These are phyloP conservation scores for Ailanthus altissimus DNA, from an alignment of 345 rosid species.

Conservation along the genomic window DNA sequence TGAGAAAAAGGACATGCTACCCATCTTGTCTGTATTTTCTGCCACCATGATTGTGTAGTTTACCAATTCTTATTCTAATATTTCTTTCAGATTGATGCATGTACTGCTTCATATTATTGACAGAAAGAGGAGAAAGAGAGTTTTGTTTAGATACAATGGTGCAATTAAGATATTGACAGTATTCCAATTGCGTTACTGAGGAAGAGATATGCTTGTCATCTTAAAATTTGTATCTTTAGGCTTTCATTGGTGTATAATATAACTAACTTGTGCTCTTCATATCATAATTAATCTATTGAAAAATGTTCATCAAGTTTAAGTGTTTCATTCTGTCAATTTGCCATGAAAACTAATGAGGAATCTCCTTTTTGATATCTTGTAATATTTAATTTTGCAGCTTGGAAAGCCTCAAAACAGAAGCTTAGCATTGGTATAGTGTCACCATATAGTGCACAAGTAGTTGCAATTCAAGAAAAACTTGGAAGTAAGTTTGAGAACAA, in stretches of 20 bases:
- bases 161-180: too few relatives aligned
- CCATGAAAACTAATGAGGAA: not conserved
- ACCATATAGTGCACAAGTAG: slow-evolving; percentile 34
- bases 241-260: not conserved
- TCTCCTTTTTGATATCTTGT: not conserved
- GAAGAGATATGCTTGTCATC: not conserved
- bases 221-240: not conserved
- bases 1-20: not conserved
- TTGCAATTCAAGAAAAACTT: slow-evolving; percentile 13
- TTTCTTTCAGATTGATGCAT: too few relatives aligned
- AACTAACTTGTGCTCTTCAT: not conserved
- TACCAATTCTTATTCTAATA: not conserved
- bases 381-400: slow-evolving; percentile 20
- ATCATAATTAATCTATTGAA: too few relatives aligned
- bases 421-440: slow-evolving; percentile 32
- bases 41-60: not conserved
- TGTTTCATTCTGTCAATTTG: not conserved
- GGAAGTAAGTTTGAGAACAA: too few relatives aligned
- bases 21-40: not conserved
- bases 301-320: not conserved
- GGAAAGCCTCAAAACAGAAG: slow-evolving; percentile 18
- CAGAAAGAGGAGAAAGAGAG: too few relatives aligned
- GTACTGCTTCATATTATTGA: too few relatives aligned
- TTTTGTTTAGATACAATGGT: too few relatives aligned
- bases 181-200: not conserved